These are phyloP conservation scores for Lactifluus volemus DNA, from an alignment of 768 basidiomycete genomes.

Conservation along the genomic window DNA sequence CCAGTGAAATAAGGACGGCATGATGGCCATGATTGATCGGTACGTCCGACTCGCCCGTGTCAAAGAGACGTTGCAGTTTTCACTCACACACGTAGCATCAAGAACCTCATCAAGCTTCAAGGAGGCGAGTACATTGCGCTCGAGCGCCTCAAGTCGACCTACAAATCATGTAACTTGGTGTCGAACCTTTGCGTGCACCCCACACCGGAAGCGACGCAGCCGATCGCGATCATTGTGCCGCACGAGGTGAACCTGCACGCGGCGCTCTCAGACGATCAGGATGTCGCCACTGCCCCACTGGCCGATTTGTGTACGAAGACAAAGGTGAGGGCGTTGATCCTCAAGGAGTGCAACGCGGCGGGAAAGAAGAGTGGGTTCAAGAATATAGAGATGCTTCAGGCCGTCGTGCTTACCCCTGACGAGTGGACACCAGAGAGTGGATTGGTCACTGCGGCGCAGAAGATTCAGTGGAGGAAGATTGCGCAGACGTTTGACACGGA, in stretches of 20 bases:
- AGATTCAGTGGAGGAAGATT: conserved; percentile 72
- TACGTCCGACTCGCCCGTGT: conserved; percentile 34
- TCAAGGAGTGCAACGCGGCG: conserved; percentile 67
- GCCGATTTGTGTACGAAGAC: conserved; percentile 46
- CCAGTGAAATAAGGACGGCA: conserved; percentile 91
- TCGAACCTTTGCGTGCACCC: conserved; percentile 82
- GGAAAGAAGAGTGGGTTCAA: conserved; percentile 88
- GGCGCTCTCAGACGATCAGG: conserved; percentile 35
- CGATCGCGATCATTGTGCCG: conserved; percentile 79
- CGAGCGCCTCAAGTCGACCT: conserved; percentile 79
- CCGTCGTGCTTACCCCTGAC: conserved; percentile 67
- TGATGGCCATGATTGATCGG: conserved; percentile 83
- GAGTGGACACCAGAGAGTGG: conserved; percentile 93
- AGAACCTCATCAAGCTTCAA: no score
- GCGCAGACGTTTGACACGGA: conserved; percentile 53
- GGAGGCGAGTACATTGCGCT: no score
- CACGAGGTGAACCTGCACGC: conserved; percentile 71
- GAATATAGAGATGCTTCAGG: conserved; percentile 65
- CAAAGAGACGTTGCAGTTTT: no score
- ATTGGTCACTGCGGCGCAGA: conserved; percentile 85
- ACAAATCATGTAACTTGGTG: conserved; percentile 77
- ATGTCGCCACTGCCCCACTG: conserved; percentile 36
- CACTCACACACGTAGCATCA: conserved; percentile 52
- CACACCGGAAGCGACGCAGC: conserved; percentile 63
- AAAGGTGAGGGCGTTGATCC: conserved; percentile 48